Conservation (phyloP, 1,139 yeast genomes). For the Hyphopichia fennica region DNA sequence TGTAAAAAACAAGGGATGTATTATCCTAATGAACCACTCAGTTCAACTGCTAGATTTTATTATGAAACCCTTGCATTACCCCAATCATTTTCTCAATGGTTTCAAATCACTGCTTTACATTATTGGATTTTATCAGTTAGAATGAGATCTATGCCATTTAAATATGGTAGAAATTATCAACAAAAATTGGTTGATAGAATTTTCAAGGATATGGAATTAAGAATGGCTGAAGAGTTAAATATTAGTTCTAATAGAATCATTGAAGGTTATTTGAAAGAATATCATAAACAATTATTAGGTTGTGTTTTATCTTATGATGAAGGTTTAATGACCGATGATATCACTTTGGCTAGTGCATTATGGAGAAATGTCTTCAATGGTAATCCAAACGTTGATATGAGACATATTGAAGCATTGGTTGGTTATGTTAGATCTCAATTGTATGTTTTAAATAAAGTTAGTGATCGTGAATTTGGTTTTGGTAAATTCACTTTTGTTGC, state of each 20-base stretch:
- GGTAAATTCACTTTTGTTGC: slow-evolving; percentile 85
- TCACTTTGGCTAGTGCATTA: slow-evolving; percentile 81
- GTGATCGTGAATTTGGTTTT: slow-evolving; percentile 89
- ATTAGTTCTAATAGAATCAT: slow-evolving; percentile 82
- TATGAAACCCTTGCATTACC: slow-evolving; percentile 83
- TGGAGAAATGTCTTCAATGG: slow-evolving; percentile 94
- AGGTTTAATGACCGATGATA: slow-evolving; percentile 80
- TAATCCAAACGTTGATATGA: slow-evolving; percentile 75
- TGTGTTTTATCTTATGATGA: slow-evolving; percentile 90
- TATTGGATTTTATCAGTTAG: slow-evolving; percentile 92
- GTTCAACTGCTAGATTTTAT: slow-evolving; percentile 66
- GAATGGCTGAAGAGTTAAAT: slow-evolving; percentile 82
- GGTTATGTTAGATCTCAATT: slow-evolving; percentile 87
- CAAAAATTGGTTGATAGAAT: slow-evolving; percentile 88
- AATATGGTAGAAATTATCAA: slow-evolving; percentile 85
- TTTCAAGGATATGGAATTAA: slow-evolving; percentile 84
- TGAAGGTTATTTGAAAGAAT: slow-evolving; percentile 85
- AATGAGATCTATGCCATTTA: slow-evolving; percentile 94
- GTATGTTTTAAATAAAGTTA: slow-evolving; percentile 78
- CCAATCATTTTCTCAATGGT: slow-evolving; percentile 89
- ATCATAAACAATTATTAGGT: slow-evolving; percentile 88
- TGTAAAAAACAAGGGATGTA: slow-evolving; percentile 84
- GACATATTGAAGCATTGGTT: slow-evolving; percentile 82
- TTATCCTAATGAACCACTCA: slow-evolving; percentile 67
- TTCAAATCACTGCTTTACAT: slow-evolving; percentile 85